A percentile compares a stretch with the other conserved stretches of the same genome.
phyloP scores from a whole-genome alignment of 805 yeast species.

The Candida yuanshanica region DNA sequence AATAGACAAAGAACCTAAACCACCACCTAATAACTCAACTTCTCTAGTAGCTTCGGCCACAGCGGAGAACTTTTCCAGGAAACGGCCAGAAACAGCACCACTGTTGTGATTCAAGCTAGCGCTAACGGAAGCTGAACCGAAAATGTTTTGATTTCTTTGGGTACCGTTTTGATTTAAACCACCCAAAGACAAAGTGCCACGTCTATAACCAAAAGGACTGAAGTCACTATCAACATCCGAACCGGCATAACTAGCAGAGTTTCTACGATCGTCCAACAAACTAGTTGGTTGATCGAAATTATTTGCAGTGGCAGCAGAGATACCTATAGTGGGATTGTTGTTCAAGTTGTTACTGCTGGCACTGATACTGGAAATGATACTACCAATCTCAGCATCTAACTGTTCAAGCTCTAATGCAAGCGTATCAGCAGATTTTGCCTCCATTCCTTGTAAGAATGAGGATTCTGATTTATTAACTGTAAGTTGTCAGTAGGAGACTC shows the following conservation, averaged over 20 bases:
- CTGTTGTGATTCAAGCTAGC: constrained; percentile 32
- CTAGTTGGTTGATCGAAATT: constrained; percentile 9
- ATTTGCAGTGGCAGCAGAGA: constrained; percentile 8
- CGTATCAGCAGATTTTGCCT: too few species aligned
- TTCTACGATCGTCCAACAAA: constrained; percentile 25
- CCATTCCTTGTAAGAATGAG: neutral
- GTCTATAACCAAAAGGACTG: constrained; percentile 39
- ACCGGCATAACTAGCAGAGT: constrained; percentile 28
- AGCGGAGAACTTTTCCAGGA: constrained; percentile 56
- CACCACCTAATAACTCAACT: constrained; percentile 43
- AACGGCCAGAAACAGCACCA: constrained; percentile 32
- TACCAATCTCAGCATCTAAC: constrained; percentile 24
- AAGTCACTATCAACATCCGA: constrained; percentile 37
- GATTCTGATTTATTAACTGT: constrained; percentile 1
- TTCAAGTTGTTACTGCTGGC: constrained; percentile 18
- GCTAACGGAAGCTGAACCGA: constrained; percentile 58
- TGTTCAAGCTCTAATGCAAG: too few species aligned
- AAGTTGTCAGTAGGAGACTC: neutral
- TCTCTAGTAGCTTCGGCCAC: constrained; percentile 70
- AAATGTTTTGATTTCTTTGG: constrained; percentile 25
- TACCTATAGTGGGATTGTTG: constrained; percentile 8
- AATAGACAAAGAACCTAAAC: constrained; percentile 35
- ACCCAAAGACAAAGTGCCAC: constrained; percentile 41
- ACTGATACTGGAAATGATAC: constrained; percentile 27
- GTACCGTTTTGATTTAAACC: constrained; percentile 19